Percentiles rank a stretch among this genome's conserved stretches.
Conservation (phyloP, 371 early-diverging fungal genomes). For the Haplosporangium sp. region DNA sequence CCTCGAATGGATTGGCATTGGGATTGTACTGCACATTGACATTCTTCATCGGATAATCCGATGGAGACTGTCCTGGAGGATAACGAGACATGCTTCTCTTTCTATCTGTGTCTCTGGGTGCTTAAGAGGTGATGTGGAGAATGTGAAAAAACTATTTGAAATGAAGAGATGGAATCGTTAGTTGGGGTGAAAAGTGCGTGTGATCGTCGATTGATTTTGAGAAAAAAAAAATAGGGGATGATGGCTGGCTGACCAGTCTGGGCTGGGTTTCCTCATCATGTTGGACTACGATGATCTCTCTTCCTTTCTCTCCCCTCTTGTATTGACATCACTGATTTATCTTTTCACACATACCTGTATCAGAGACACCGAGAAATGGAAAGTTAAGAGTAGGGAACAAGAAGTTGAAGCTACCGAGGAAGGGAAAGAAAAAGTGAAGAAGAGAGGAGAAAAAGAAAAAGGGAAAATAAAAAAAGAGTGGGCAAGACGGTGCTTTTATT, state of each 20-base stretch:
- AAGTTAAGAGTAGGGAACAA: background rate
- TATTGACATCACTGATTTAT: background rate
- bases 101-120: conserved; percentile 7
- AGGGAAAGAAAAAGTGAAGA: background rate
- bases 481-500: too few relatives aligned
- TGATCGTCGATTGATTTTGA: too few relatives aligned
- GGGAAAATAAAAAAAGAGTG: background rate
- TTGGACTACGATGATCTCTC: too few relatives aligned
- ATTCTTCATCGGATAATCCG: conserved; percentile 56
- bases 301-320: too few relatives aligned
- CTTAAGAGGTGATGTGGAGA: background rate
- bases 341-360: conserved; percentile 1
- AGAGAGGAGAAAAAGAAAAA: background rate
- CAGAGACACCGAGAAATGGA: background rate
- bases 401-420: too few relatives aligned
- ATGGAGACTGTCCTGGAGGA: conserved; percentile 42
- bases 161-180: background rate
- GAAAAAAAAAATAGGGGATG: too few relatives aligned
- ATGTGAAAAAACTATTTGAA: too few relatives aligned
- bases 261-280: too few relatives aligned
- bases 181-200: too few relatives aligned
- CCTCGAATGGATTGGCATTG: conserved; percentile 53
- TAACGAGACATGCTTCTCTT: conserved; percentile 44
- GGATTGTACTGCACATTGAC: conserved; percentile 50
- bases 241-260: too few relatives aligned